phyloP scores from a whole-genome alignment of 495 filamentous ascomycete genomes.

The Ramalina intermedia region DNA sequence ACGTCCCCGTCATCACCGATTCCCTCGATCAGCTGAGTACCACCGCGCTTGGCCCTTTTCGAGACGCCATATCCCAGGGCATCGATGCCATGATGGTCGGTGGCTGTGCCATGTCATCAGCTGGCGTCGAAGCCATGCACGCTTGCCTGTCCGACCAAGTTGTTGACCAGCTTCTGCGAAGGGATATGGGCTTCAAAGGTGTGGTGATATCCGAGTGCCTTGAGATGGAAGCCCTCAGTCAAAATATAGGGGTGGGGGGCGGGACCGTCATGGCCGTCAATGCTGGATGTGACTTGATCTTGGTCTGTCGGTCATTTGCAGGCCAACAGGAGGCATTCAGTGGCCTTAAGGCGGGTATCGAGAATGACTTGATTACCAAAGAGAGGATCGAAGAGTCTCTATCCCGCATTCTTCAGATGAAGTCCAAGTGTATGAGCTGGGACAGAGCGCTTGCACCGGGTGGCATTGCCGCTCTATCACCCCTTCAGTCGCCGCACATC shows the following conservation, averaged over 20 bases:
- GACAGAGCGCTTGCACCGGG: slow-evolving; percentile 67
- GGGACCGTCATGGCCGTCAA: slow-evolving; percentile 91
- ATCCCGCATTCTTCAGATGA: slow-evolving; percentile 56
- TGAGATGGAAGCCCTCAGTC: slow-evolving; percentile 86
- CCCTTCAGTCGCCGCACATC: slow-evolving; percentile 64
- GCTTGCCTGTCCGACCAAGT: slow-evolving; percentile 84
- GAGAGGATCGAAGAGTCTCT: slow-evolving; percentile 63
- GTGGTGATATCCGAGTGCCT: slow-evolving; percentile 89
- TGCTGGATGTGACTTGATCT: slow-evolving; percentile 74
- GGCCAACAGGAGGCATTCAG: slow-evolving; percentile 78
- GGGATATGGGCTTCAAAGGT: slow-evolving; percentile 71
- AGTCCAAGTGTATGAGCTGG: slow-evolving; percentile 68
- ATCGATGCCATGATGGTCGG: slow-evolving; percentile 89
- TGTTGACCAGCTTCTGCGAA: slow-evolving; percentile 67
- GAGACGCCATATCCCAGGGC: slow-evolving; percentile 68
- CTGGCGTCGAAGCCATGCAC: slow-evolving; percentile 80
- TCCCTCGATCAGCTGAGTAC: slow-evolving; percentile 75
- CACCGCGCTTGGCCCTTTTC: slow-evolving; percentile 71
- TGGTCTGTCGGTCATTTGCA: slow-evolving; percentile 71
- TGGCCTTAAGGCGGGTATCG: slow-evolving; percentile 68
- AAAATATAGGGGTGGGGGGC: slow-evolving; percentile 84
- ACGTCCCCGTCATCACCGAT: slow-evolving; percentile 85
- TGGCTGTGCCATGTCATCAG: slow-evolving; percentile 73
- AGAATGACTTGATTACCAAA: slow-evolving; percentile 69
- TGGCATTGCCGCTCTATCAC: slow-evolving; percentile 54